A percentile compares a stretch with the other conserved stretches of the same genome.
phyloP scores from a whole-genome alignment of 2,329 filamentous ascomycete genomes.

The Aspergillus eucalypticola region DNA sequence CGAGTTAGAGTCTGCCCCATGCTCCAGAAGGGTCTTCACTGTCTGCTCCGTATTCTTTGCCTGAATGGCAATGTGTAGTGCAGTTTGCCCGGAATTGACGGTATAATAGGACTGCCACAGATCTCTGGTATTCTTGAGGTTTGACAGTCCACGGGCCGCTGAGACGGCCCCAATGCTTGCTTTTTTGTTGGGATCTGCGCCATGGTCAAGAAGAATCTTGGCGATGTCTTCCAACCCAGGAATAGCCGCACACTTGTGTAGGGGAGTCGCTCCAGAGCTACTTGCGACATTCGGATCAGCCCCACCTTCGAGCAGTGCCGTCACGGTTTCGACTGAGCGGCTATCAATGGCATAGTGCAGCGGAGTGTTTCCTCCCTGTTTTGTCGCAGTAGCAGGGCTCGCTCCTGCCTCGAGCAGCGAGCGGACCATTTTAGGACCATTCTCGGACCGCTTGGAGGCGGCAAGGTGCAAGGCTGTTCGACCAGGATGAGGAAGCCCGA shows the following conservation, averaged over 20 bases:
- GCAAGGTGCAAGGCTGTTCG: slow-evolving; percentile 6
- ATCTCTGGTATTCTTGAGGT: not conserved
- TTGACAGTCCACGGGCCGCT: not conserved
- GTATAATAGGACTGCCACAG: not conserved
- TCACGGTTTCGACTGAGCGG: not conserved
- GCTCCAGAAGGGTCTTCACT: not conserved
- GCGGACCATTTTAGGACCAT: not conserved
- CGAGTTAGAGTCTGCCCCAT: not conserved
- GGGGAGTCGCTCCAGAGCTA: not conserved
- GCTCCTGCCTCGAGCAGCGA: not conserved
- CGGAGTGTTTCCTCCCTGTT: not conserved
- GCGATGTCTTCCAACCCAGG: not conserved
- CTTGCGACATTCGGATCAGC: not conserved
- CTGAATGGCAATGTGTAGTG: not conserved
- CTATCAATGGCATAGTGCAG: slow-evolving; percentile 4
- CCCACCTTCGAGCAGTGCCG: not conserved
- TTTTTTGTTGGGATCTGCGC: slow-evolving; percentile 1
- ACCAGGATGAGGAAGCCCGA: not conserved
- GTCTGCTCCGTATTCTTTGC: not conserved
- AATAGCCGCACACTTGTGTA: not conserved
- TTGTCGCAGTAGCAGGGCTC: not conserved
- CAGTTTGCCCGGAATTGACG: not conserved
- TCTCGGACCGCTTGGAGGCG: not conserved
- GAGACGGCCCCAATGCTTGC: not conserved
- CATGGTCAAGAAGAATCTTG: not conserved